Conservation (phyloP, 2,329 filamentous ascomycete species). For the Colletotrichum tropicicola region DNA sequence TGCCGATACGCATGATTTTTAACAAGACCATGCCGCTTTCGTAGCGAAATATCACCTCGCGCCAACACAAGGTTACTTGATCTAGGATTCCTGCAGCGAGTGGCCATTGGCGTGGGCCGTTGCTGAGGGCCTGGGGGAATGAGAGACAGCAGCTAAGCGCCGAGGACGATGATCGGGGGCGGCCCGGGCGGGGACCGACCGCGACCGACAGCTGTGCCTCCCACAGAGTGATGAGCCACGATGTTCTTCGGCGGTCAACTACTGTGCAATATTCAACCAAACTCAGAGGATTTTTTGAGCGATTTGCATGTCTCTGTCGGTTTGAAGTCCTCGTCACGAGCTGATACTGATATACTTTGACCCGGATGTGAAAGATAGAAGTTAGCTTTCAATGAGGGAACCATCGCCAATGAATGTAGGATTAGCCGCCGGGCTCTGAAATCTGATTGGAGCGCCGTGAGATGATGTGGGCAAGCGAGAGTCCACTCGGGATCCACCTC, state of each 20-base stretch:
- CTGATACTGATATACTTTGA: background rate
- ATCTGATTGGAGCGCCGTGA: background rate
- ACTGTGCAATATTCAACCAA: background rate
- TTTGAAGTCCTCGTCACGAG: background rate
- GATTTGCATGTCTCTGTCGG: background rate
- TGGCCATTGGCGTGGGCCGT: slow-evolving; percentile 8
- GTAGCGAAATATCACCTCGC: slow-evolving; percentile 13
- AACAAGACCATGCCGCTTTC: background rate
- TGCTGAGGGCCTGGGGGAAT: slow-evolving; percentile 12
- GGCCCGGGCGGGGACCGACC: slow-evolving; percentile 11
- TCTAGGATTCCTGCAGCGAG: slow-evolving; percentile 9
- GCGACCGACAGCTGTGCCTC: background rate
- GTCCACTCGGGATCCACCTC: background rate
- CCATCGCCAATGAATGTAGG: background rate
- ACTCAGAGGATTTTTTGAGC: background rate
- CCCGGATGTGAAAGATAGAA: background rate
- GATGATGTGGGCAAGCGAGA: background rate
- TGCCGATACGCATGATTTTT: slow-evolving; percentile 14
- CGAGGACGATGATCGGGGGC: slow-evolving; percentile 12
- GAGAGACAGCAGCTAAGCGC: slow-evolving; percentile 23
- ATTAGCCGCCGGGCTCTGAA: slow-evolving; percentile 13
- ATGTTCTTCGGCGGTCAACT: background rate
- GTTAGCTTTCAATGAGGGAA: background rate
- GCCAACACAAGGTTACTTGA: slow-evolving; percentile 15
- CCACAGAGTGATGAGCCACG: background rate